Evolutionary conservation across 352 stramenopile species (phyloP), one percentile per base, ranked within the genome.

Genomic region (Pilasporangium apinafurcum): DNA sequence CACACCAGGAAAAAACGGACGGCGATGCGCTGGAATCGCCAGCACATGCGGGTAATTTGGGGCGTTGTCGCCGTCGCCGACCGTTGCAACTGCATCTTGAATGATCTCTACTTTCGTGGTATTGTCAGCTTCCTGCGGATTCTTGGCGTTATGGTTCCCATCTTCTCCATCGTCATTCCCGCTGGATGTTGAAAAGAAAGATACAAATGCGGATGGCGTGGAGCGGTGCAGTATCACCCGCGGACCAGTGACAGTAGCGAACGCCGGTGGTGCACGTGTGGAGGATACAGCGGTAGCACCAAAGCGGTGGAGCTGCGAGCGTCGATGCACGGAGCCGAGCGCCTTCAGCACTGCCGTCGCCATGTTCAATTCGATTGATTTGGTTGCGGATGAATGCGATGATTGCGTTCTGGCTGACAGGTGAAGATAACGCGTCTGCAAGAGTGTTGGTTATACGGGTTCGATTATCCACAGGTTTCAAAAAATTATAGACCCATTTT

Each of bases 1-100:
- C 7, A 93, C 70, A 3, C 81, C 81, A 0, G 81, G 81, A 53
- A 93, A 93, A 31, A 93, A 87, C 35, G 81, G 81, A 12, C 81
- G 73, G 8, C 80, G 75, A 31, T 84, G 73, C 6, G 69, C 73
- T 4, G 81, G 81, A 35, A 93, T 81, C n/a, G 71, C 79, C 16
- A 93, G 32, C 38, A 93, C 78, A 37, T 91, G 76, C 12, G 78
- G 76, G 46, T 80, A 86, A 20, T 60, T 80, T 16, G 72, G 76
- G 5, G 73, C 61, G 13, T 84, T 65, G 37, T 88, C 76, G n/a
- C 76, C 72, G 33, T 88, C 76, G 17, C 72, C 62, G 2, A 88
- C 56, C 0, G 62, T 67, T 12, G 72, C 70, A n/a, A 88, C 54
- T 12, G 71, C 70, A 17, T 51, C 82, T 41, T 84, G 62, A n/a